Percentiles rank a stretch among this genome's conserved stretches.
Conservation (phyloP, 129 eudicot species). For the carrot (Daucus carota) region DNA sequence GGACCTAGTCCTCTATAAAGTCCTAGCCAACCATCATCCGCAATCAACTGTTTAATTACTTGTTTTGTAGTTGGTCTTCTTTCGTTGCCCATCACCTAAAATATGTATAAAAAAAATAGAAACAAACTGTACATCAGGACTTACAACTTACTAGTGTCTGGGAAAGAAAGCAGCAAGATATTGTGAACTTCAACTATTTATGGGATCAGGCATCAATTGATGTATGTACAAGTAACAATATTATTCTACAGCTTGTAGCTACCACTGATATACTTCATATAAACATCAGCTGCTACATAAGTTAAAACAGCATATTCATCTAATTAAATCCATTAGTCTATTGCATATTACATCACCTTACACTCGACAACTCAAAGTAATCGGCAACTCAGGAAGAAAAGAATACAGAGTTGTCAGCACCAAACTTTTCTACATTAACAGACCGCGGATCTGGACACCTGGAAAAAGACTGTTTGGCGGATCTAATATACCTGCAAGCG, state of each 20-base stretch:
- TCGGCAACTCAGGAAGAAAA: not conserved
- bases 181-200: not conserved
- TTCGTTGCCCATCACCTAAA: constrained; percentile 74
- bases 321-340: not conserved
- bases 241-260: not conserved
- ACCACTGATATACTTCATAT: not conserved
- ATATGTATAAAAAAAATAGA: not conserved
- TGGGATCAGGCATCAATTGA: not conserved
- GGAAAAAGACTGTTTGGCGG: not conserved
- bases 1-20: constrained; percentile 96
- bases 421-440: not conserved
- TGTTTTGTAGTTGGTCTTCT: constrained; percentile 61
- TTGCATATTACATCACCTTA: not conserved
- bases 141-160: not conserved
- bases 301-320: not conserved
- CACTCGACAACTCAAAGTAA: not conserved
- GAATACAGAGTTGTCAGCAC: not conserved
- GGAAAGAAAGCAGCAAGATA: not conserved
- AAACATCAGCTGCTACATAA: not conserved
- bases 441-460: not conserved
- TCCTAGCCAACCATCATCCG: constrained; percentile 89
- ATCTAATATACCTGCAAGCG: constrained; percentile 58
- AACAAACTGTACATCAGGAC: not conserved
- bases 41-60: constrained; percentile 60
- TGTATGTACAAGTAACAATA: not conserved